These are phyloP conservation scores for Coemansia sp. DNA, from an alignment of 192 early-diverging fungal species.

Conservation along the genomic window DNA sequence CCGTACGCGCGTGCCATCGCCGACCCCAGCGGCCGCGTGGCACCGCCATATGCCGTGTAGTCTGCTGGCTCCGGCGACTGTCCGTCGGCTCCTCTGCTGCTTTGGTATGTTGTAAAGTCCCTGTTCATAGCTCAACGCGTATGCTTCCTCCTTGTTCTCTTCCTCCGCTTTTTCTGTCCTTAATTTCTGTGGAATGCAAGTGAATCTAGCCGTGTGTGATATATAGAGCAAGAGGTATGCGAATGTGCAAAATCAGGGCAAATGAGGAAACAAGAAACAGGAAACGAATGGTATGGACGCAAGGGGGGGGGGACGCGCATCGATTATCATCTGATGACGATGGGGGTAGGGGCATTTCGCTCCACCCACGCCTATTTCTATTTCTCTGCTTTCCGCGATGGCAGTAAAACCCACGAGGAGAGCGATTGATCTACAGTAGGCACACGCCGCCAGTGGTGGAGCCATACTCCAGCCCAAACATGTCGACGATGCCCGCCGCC, in stretches of 20 bases:
- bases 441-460: background rate
- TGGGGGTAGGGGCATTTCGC: too few relatives aligned
- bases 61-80: constrained; percentile 23
- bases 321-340: too few relatives aligned
- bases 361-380: too few relatives aligned
- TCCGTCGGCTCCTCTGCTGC: constrained; percentile 1
- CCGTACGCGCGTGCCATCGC: constrained; percentile 14
- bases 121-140: constrained; percentile 17
- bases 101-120: constrained; percentile 8
- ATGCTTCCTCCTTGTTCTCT: background rate
- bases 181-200: background rate
- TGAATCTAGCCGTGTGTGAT: background rate
- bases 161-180: too few relatives aligned
- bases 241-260: too few relatives aligned
- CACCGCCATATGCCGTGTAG: constrained; percentile 15
- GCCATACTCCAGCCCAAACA: constrained; percentile 14
- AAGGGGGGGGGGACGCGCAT: too few relatives aligned
- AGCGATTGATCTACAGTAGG: constrained; percentile 13
- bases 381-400: too few relatives aligned
- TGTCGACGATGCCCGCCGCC: constrained; percentile 45
- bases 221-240: too few relatives aligned
- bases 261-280: background rate
- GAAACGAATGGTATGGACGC: too few relatives aligned
- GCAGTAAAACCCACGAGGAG: too few relatives aligned
- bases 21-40: constrained; percentile 5